phyloP scores from a whole-genome alignment of 805 yeast species.

The Saccharomycopsis amapae region DNA sequence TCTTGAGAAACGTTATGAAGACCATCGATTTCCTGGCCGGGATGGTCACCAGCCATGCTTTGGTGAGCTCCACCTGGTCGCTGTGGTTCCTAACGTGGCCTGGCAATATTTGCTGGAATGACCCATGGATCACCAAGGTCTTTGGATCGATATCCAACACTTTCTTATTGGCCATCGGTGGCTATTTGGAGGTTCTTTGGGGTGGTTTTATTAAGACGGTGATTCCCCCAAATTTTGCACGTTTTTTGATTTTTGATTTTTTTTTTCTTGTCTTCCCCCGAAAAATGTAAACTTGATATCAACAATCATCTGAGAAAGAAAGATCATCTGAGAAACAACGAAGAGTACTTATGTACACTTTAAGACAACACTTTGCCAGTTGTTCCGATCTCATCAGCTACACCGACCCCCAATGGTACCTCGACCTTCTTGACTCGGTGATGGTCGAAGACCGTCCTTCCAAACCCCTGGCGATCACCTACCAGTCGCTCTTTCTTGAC shows the following conservation, averaged over 20 bases:
- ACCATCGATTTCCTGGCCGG: neutral
- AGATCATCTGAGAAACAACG: too few relatives aligned
- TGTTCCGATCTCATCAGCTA: neutral
- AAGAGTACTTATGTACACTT: neutral
- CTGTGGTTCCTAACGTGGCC: too few relatives aligned
- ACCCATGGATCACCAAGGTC: neutral
- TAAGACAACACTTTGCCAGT: neutral
- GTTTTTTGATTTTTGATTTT: too few relatives aligned
- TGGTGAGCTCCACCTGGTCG: too few relatives aligned
- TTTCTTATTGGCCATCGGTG: neutral
- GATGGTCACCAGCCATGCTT: neutral
- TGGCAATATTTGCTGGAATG: neutral
- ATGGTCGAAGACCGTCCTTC: neutral
- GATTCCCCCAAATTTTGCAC: too few relatives aligned
- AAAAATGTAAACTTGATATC: neutral
- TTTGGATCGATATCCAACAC: slow-evolving; percentile 1
- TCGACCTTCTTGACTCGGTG: slow-evolving; percentile 4
- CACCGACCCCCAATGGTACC: slow-evolving; percentile 11
- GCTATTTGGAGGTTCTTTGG: neutral
- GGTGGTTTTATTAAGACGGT: neutral
- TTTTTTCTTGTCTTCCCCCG: neutral
- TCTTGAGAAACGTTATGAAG: too few relatives aligned
- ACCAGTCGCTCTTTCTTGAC: neutral
- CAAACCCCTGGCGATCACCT: too few relatives aligned
- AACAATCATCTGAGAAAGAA: neutral